Percentiles rank a stretch among this genome's conserved stretches.
Conservation (phyloP, 306 rosid genomes). For the Quercus glauca region DNA sequence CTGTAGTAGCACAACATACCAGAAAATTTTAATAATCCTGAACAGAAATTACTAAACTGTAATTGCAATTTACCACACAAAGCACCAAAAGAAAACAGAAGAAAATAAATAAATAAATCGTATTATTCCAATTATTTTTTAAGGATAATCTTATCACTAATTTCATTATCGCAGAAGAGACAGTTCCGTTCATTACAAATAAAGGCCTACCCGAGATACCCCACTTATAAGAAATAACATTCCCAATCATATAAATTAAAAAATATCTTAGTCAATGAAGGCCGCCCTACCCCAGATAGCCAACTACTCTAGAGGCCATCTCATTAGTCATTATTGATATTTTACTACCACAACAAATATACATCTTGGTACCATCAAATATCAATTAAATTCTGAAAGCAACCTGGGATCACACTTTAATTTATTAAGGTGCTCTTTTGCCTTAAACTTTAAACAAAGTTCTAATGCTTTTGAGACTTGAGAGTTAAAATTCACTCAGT, state of each 20-base stretch:
- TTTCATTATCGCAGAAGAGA: neutral
- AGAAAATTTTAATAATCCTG: conserved; percentile 16
- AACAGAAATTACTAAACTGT: neutral
- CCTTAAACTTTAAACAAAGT: neutral
- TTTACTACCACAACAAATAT: neutral
- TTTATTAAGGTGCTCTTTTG: neutral
- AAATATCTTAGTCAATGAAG: neutral
- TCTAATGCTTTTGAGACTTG: neutral
- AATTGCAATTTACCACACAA: neutral
- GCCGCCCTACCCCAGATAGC: neutral
- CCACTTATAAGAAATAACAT: neutral
- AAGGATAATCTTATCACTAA: neutral
- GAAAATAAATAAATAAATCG: neutral
- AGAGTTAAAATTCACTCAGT: too few relatives aligned
- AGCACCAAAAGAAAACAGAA: neutral
- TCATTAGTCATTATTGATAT: neutral
- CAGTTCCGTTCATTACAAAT: neutral
- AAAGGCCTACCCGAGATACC: neutral
- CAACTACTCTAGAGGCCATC: neutral
- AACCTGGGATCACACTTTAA: neutral
- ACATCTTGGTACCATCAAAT: neutral
- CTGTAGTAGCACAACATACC: conserved; percentile 29
- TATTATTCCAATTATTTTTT: too few relatives aligned
- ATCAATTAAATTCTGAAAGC: neutral
- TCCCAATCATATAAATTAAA: neutral